Evolutionary conservation across 2,329 filamentous ascomycete species (phyloP).

Genomic region (Phaeosphaeriaceae sp.): DNA sequence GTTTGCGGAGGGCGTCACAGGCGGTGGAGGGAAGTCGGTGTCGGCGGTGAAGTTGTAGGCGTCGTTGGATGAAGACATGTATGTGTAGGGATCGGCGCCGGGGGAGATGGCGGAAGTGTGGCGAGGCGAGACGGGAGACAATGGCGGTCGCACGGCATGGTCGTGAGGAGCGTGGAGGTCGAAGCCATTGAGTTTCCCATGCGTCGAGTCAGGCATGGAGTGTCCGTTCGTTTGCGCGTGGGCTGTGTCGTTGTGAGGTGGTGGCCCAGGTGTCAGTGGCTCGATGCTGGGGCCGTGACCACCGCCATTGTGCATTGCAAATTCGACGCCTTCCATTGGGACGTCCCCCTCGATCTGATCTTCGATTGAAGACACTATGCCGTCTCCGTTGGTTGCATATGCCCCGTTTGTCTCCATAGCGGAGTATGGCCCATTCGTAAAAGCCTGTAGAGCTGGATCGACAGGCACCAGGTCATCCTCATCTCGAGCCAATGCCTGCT

Average conservation of each 20-base stretch:
- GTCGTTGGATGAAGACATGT: slow-evolving; percentile 19
- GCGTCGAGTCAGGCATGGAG: not conserved
- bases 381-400: slow-evolving; percentile 30
- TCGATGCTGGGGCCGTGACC: slow-evolving; percentile 29
- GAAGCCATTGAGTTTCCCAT: not conserved
- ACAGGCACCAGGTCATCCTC: slow-evolving; percentile 37
- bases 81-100: slow-evolving; percentile 2
- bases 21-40: slow-evolving; percentile 31
- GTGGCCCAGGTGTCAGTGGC: slow-evolving; percentile 37
- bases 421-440: slow-evolving; percentile 23
- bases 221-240: slow-evolving; percentile 18
- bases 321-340: slow-evolving; percentile 24
- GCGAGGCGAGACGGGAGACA: slow-evolving; percentile 29
- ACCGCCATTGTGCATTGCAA: slow-evolving; percentile 14
- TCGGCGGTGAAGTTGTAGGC: slow-evolving; percentile 32
- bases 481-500: slow-evolving; percentile 32
- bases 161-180: not conserved
- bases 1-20: slow-evolving; percentile 16
- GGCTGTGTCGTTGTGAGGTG: slow-evolving; percentile 11
- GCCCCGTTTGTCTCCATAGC: slow-evolving; percentile 18
- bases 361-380: slow-evolving; percentile 45
- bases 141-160: slow-evolving; percentile 21
- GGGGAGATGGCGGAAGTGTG: slow-evolving; percentile 21
- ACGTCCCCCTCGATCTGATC: slow-evolving; percentile 22
- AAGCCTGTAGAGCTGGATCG: slow-evolving; percentile 36